These are phyloP conservation scores for Apiotrichum gamsii DNA, from an alignment of 1,284 basidiomycete species.

Conservation along the genomic window DNA sequence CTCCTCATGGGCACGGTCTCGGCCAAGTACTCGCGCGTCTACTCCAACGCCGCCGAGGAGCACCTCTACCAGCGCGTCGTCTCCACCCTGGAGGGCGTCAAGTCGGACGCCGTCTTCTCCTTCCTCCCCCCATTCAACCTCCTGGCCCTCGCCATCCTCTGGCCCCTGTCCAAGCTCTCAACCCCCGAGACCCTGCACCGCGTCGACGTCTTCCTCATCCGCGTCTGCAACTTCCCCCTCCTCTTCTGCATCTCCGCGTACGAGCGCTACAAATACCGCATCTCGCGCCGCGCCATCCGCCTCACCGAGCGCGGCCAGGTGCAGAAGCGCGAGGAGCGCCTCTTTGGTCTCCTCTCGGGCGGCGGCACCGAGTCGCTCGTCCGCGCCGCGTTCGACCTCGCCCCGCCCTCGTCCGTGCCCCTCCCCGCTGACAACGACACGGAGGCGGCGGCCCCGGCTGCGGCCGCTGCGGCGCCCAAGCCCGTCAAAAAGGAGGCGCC, in stretches of 20 bases:
- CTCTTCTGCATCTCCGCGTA: constrained; percentile 70
- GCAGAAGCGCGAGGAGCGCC: constrained; percentile 16
- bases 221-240: constrained; percentile 71
- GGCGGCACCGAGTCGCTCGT: constrained; percentile 38
- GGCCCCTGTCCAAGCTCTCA: constrained; percentile 65
- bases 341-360: constrained; percentile 36
- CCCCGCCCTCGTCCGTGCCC: constrained; percentile 14
- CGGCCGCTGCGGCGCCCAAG: neutral
- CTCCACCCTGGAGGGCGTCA: constrained; percentile 80
- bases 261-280: constrained; percentile 55
- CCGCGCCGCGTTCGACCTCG: constrained; percentile 41
- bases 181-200: constrained; percentile 68
- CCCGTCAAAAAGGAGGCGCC: neutral
- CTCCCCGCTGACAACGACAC: constrained; percentile 12
- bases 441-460: neutral
- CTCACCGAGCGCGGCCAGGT: constrained; percentile 21
- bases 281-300: constrained; percentile 20
- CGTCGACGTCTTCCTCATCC: constrained; percentile 75
- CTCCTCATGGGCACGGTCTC: constrained; percentile 72
- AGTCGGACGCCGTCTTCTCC: constrained; percentile 81
- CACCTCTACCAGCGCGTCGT: constrained; percentile 84
- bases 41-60: constrained; percentile 74
- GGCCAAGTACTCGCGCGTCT: constrained; percentile 74
- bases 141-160: constrained; percentile 63
- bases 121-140: constrained; percentile 66